Evolutionary conservation across 2,329 filamentous ascomycete species (phyloP), one percentile per base, ranked within the genome.

Genomic region (Fusarium fracticaudum): DNA sequence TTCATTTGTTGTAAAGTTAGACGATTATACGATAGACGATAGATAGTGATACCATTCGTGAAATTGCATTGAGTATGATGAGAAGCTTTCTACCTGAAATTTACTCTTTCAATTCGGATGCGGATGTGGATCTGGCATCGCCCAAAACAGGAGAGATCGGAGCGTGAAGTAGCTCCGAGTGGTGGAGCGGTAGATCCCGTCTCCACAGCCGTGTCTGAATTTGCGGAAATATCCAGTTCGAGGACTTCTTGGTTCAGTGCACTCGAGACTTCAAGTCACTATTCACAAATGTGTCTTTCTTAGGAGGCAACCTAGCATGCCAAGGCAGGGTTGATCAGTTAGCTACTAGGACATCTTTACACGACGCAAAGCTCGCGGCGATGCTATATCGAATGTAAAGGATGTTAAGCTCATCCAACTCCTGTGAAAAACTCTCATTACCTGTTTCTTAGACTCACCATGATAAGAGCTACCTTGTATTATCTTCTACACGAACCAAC

Each of bases 1-100:
- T 63, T 37, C 38, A 11, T n/a, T 54, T 66, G 24, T 72, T 33
- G 72, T 74, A 17, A 69, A 33, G 18, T 33, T 18, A 50, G n/a
- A 43, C 14, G 31, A 41, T 3, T 8, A 45, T n/a, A 65, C 8
- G 35, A 40, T 60, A 59, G 45, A 70, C 29, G 20, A 55, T 48
- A 71, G 41, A 60, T 44, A 70, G 67, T 60, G 67, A 66, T 70
- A 71, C 67, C 67, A 70, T 41, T 54, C 26, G 14, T 59, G 26
- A 47, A 17, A 20, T 35, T 55, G 24, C 37, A 20, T 26, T n/a
- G 20, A 44, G 5, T n/a, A n/a, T n/a, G 2, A 24, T 14, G 4
- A 20, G 22, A 17, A 35, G 31, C 8, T 33, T 20, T 20, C 6
- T 0, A 15, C 15, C 11, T 31, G 4, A 6, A 8, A 0, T 15